Conservation (phyloP, 306 rosid species). For the Cajanus cajan region DNA sequence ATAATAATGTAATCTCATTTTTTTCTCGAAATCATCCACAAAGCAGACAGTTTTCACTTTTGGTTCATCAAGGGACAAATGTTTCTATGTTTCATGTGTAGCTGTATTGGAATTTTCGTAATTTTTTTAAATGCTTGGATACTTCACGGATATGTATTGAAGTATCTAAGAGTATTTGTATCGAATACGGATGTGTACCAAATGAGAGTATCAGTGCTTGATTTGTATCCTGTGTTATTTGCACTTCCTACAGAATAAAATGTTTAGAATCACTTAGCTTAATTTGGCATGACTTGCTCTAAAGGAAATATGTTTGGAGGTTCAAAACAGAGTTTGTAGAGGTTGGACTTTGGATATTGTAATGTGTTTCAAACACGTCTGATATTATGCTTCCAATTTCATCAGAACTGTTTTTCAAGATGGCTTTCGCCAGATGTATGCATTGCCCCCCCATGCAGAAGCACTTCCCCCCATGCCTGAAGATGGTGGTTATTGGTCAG, state of each 20-base stretch:
- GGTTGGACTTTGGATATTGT: not conserved
- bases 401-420: conserved; percentile 78
- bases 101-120: too few relatives aligned
- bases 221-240: not conserved
- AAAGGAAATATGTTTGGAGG: conserved; percentile 11
- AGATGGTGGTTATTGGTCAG: conserved; percentile 89
- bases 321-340: conserved; percentile 12
- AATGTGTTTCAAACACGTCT: conserved; percentile 10
- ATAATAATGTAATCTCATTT: too few relatives aligned
- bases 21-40: too few relatives aligned
- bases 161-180: too few relatives aligned
- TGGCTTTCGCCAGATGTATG: conserved; percentile 71
- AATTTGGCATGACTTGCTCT: conserved; percentile 9
- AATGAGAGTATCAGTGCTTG: too few relatives aligned
- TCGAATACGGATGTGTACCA: too few relatives aligned
- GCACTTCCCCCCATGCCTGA: conserved; percentile 99
- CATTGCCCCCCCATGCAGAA: conserved; percentile 55
- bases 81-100: too few relatives aligned
- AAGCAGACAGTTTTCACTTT: too few relatives aligned
- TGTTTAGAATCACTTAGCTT: not conserved
- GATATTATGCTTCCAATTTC: conserved; percentile 32
- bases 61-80: too few relatives aligned
- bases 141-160: too few relatives aligned
- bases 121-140: too few relatives aligned
- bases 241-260: not conserved